Base-by-base conservation (phyloP, 257 asterid genomes). In the Solanum sitiens region DNA sequence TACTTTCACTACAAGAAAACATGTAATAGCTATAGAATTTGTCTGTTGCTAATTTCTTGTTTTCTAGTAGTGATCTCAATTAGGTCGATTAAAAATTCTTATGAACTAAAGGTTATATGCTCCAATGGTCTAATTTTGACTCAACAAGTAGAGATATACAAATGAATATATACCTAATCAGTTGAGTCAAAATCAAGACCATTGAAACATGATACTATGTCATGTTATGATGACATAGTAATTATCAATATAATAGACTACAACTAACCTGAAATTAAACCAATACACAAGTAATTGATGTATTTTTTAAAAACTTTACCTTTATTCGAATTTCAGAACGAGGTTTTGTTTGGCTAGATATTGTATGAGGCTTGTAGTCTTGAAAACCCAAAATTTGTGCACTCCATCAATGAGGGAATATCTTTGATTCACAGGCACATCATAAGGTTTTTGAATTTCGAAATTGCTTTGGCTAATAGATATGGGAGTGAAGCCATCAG, bases 391-490 rank as follows among this genome's bases (percentile, higher is more conserved):
- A 20, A 89, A 20, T 39, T 33, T 87, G 65, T 79, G 88, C 42
- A 87, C 86, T 67, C 88, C 90, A 87, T 89, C 53, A 35, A 84
- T 83, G 53, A 65, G 87, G 63, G 77, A 83, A 74, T 89, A 89
- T 21, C 87, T 71, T 56, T 87, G 90, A 56, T 89, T 53, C 25
- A 75, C 73, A 20, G 90, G 83, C 14, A 87, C 86, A 47, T 85
- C 39, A 37, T 87, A 87, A 7, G 91, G 91, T 65, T 68, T 85
- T 45, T 89, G 90, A 73, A 89, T 86, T 44, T 68, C 72, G 47
- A 68, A 80, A 33, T 80, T 53, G 53, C 86, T 23, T 86, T 73
- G 47, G 37, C 50, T 83, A 23, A 89, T 18, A 13, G 87, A 50
- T 27, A 86, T 8, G 20, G 85, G 47, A 33, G 56, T 40, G 77